These are phyloP conservation scores for Chlorella sorokiniana DNA, from an alignment of 139 green algal species.

Conservation along the genomic window DNA sequence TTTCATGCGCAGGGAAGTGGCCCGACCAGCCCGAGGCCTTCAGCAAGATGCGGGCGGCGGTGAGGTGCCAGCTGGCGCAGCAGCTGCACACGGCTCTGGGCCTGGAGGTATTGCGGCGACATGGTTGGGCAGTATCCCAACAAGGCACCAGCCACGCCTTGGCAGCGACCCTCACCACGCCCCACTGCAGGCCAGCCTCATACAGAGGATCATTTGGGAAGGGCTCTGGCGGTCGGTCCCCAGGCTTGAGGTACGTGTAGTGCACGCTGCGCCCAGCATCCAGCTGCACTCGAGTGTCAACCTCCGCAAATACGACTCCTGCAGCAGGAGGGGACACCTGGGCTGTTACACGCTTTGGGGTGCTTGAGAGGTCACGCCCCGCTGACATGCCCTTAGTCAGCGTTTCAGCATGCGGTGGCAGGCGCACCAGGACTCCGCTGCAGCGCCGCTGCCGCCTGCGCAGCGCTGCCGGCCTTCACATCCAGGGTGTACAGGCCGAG, in stretches of 20 bases:
- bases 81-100: constrained; percentile 56
- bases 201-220: not conserved
- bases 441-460: not conserved
- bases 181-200: not conserved
- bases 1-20: constrained; percentile 59
- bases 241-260: not conserved
- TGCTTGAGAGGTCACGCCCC: not conserved
- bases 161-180: not conserved
- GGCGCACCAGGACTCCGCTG: not conserved
- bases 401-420: not conserved
- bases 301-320: not conserved
- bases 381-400: not conserved
- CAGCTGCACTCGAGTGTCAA: not conserved
- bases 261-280: not conserved
- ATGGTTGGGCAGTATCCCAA: too few species aligned
- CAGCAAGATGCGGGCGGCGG: constrained; percentile 72
- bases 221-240: not conserved
- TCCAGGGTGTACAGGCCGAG: not conserved
- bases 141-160: too few species aligned
- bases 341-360: too few species aligned
- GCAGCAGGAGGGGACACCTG: too few species aligned
- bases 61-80: constrained; percentile 74
- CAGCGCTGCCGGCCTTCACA: not conserved
- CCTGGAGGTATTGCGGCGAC: constrained; percentile 44
- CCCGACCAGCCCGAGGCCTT: constrained; percentile 66